Percentiles rank a stretch among this genome's conserved stretches.
These are phyloP conservation scores for Truncatella angustata DNA, from an alignment of 2,329 filamentous ascomycete species.

Conservation along the genomic window DNA sequence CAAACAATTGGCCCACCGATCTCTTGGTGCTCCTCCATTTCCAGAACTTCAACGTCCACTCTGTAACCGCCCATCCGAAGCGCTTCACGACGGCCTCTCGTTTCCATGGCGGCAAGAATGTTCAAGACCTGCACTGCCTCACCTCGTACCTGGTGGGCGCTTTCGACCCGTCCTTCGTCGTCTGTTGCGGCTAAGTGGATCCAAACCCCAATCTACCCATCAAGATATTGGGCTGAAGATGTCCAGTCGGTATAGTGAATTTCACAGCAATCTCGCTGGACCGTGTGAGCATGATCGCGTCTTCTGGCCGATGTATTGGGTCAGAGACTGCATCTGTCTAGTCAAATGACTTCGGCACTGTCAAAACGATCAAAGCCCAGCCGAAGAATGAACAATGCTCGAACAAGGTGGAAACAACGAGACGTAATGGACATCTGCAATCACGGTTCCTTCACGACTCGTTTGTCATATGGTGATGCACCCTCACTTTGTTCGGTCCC, in stretches of 20 bases:
- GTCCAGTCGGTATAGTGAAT: slow-evolving; percentile 18
- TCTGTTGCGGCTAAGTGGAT: background rate
- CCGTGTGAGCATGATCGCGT: slow-evolving; percentile 18
- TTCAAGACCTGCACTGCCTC: slow-evolving; percentile 30
- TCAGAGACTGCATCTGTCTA: slow-evolving; percentile 14
- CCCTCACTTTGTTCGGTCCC: slow-evolving; percentile 16
- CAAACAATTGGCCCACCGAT: slow-evolving; percentile 30
- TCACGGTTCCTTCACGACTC: slow-evolving; percentile 10
- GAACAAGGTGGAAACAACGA: slow-evolving; percentile 27
- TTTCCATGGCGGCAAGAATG: slow-evolving; percentile 19
- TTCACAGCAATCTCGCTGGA: slow-evolving; percentile 16
- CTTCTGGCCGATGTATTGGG: slow-evolving; percentile 25
- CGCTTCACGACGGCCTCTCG: slow-evolving; percentile 32
- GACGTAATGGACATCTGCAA: slow-evolving; percentile 1
- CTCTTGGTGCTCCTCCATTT: background rate
- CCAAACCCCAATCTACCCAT: slow-evolving; percentile 5
- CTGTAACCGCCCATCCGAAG: slow-evolving; percentile 23
- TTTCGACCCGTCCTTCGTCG: background rate
- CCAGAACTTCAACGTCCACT: slow-evolving; percentile 15
- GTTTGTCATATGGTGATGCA: slow-evolving; percentile 15
- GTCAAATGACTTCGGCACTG: slow-evolving; percentile 4
- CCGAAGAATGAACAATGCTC: slow-evolving; percentile 9
- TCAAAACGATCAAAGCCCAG: background rate
- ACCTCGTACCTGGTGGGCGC: slow-evolving; percentile 11
- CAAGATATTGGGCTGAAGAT: slow-evolving; percentile 14